Conservation (phyloP, 768 basidiomycete species). For the Boletus barrowsii region DNA sequence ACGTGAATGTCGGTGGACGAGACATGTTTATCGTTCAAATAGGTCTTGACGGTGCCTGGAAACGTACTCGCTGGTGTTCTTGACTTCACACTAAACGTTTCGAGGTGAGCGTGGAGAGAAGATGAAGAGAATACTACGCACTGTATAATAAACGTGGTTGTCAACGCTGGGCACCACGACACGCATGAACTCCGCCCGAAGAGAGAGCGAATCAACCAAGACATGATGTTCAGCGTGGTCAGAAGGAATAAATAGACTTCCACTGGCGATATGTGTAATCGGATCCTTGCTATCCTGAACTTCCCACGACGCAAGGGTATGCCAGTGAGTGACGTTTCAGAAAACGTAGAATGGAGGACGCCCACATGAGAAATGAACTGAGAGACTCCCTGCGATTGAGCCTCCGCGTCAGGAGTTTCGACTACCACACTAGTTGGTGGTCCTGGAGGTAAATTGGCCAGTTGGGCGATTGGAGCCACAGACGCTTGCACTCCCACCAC, state of each 20-base stretch:
- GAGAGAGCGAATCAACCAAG: slow-evolving; percentile 20
- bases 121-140: background rate
- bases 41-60: slow-evolving; percentile 27
- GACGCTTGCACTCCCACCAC: too few relatives aligned
- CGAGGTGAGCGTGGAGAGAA: background rate
- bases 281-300: slow-evolving; percentile 17
- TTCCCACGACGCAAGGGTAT: background rate
- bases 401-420: background rate
- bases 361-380: slow-evolving; percentile 14
- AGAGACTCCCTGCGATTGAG: slow-evolving; percentile 4
- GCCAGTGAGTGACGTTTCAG: background rate
- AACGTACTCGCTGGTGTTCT: slow-evolving; percentile 27
- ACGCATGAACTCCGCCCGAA: slow-evolving; percentile 22
- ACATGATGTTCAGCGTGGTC: slow-evolving; percentile 11
- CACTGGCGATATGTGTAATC: slow-evolving; percentile 16
- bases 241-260: slow-evolving; percentile 16
- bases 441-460: too few relatives aligned
- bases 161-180: slow-evolving; percentile 21
- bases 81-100: slow-evolving; percentile 19
- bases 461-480: too few relatives aligned
- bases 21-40: slow-evolving; percentile 27
- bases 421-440: too few relatives aligned
- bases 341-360: background rate
- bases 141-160: slow-evolving; percentile 21
- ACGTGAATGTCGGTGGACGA: slow-evolving; percentile 23